A percentile compares a stretch with the other conserved stretches of the same genome.
phyloP scores from a whole-genome alignment of 805 yeast species.

The Pichia californica region DNA sequence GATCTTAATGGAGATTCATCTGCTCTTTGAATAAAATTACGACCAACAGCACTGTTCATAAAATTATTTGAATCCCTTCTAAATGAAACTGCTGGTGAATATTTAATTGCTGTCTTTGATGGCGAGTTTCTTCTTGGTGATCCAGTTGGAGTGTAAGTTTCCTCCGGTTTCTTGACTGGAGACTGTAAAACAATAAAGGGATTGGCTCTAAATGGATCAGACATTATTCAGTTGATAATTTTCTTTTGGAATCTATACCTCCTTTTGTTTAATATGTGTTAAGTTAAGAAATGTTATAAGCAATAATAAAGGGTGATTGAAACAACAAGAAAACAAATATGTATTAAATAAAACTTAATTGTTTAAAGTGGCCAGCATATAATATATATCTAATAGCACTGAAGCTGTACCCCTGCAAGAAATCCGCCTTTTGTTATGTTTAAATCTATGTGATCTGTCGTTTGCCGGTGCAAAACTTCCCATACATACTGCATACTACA shows the following conservation, averaged over 20 bases:
- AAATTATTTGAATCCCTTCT: conserved; percentile 24
- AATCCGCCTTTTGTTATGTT: no score
- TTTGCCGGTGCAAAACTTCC: no score
- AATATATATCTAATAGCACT: no score
- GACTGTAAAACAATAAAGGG: conserved; percentile 24
- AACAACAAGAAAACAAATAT: no score
- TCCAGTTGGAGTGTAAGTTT: conserved; percentile 24
- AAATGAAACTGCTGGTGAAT: conserved; percentile 39
- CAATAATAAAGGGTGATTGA: not conserved
- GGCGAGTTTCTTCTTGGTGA: conserved; percentile 31
- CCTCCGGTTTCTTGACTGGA: conserved; percentile 28
- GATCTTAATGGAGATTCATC: conserved; percentile 21
- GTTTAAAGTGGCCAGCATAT: no score
- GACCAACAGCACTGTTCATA: conserved; percentile 32
- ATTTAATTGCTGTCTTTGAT: conserved; percentile 33
- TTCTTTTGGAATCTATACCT: no score
- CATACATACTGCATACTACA: no score
- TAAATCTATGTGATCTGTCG: no score
- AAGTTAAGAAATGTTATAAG: not conserved
- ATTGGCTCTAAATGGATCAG: conserved; percentile 25
- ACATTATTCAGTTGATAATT: conserved; percentile 5
- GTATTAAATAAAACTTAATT: no score
- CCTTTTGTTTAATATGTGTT: no score
- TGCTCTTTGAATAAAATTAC: conserved; percentile 32
- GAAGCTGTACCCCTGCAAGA: no score